Base-by-base conservation (phyloP, 1,139 yeast species). In the Debaryomycetaceae sp. region DNA sequence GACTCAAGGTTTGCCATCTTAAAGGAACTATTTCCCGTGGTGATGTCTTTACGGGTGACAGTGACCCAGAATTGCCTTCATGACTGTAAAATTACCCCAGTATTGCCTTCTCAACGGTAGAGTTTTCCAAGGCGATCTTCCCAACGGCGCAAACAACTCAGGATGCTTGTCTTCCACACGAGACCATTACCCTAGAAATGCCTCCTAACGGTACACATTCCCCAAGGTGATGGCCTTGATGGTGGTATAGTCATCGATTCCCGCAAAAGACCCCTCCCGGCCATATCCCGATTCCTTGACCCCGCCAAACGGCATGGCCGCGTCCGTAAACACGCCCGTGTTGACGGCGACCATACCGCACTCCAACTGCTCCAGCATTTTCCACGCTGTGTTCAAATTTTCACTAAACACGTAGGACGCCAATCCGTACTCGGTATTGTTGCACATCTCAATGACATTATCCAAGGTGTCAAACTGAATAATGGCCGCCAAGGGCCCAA, bases 401-500 rank as follows among this genome's bases (percentile, higher is more conserved):
- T 68, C 61, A 29, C 94, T 70, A 62, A 70, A 86, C 34, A 86
- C 71, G 56, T 87, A 87, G 15, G 87, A 76, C 4, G 92, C 92
- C 32, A 82, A 63, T 23, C 93, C 94, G 25, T 72, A 78, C 15
- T 64, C 69, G 11, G 77, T 71, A 38, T 69, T 68, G 52, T 86
- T 86, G 19, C 94, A 92, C 43, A 65, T 53, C 19, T 52, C 54
- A 22, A 86, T 52, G 10, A 76, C 95, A 45, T 83, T 83, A 32
- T 78, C 81, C 29, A 74, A 76, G 16, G 72, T 54, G 12, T 62
- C 58, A 51, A 85, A 78, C 37, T 71, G 68, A 38, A 80, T 68
- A 25, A 86, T 54, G 2, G 92, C 90, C 31, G 90, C 92, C 27
- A 86, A 62, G 4, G 96, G 96, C 10, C 95, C 96, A 51, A 86